A percentile compares a stretch with the other conserved stretches of the same genome.
Conservation (phyloP, 768 basidiomycete genomes). For the Mycena galopus region DNA sequence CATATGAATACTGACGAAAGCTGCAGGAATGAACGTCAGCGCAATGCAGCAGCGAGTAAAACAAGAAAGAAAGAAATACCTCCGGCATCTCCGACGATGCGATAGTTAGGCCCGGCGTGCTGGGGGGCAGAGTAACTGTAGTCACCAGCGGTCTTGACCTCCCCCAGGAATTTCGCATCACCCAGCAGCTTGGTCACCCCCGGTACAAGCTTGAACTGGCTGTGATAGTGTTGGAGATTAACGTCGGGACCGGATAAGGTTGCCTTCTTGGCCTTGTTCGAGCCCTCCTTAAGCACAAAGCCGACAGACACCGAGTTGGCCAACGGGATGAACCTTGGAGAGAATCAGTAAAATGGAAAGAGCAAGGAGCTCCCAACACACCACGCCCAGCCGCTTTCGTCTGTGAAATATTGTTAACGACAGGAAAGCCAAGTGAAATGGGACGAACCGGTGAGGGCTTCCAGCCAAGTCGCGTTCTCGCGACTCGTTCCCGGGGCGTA, state of each 20-base stretch:
- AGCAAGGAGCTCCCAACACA: too few species aligned
- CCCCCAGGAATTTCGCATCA: not conserved
- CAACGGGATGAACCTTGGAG: constrained; percentile 54
- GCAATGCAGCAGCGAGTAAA: not conserved
- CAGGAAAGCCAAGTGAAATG: too few species aligned
- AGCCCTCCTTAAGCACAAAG: constrained; percentile 50
- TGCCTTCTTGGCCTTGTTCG: constrained; percentile 37
- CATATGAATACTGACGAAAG: constrained; percentile 6
- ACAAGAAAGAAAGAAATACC: constrained; percentile 1
- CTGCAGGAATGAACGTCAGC: too few species aligned
- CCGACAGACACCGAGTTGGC: constrained; percentile 52
- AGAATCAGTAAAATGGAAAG: too few species aligned
- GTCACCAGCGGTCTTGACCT: constrained; percentile 10
- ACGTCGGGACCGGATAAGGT: not conserved
- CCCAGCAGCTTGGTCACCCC: constrained; percentile 1
- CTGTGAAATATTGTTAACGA: constrained; percentile 33
- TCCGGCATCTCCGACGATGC: constrained; percentile 24
- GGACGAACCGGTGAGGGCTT: constrained; percentile 53
- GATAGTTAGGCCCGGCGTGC: constrained; percentile 14
- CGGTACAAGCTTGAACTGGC: constrained; percentile 6
- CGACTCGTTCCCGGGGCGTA: constrained; percentile 49
- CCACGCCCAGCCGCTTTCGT: constrained; percentile 54
- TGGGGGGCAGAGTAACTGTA: constrained; percentile 20
- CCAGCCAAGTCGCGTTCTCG: constrained; percentile 55
- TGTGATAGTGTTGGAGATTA: not conserved